phyloP scores from a whole-genome alignment of 441 rosid genomes.

The Dalechampia spathulata region DNA sequence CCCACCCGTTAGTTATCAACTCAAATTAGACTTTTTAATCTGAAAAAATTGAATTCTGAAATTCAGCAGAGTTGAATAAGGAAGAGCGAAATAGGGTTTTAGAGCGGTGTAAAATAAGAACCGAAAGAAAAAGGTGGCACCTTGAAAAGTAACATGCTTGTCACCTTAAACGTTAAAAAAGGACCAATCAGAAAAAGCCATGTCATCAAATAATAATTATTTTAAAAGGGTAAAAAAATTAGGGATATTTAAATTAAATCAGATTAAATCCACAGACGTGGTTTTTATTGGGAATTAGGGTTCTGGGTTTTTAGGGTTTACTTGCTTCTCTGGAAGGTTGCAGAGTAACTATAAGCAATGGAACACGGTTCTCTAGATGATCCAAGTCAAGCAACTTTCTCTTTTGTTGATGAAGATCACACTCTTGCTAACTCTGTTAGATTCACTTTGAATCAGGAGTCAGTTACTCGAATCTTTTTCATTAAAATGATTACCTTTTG shows the following conservation, averaged over 20 bases:
- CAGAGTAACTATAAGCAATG: constrained; percentile 12
- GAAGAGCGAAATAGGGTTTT: constrained; percentile 1
- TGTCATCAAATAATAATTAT: neutral
- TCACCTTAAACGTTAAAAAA: neutral
- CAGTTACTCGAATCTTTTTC: constrained; percentile 19
- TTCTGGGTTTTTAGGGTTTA: neutral
- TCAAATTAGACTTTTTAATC: neutral
- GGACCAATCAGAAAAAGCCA: constrained; percentile 6
- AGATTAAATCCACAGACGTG: neutral
- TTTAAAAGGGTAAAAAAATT: neutral
- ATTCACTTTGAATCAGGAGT: constrained; percentile 91
- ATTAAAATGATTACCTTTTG: neutral
- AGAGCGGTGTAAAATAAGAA: neutral
- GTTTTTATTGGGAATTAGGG: neutral
- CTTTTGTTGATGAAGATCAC: constrained; percentile 72
- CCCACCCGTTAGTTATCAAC: neutral
- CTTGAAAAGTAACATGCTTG: neutral
- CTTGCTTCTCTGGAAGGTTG: too few relatives aligned
- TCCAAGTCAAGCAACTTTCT: constrained; percentile 57
- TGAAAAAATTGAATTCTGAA: neutral
- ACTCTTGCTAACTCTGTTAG: constrained; percentile 82
- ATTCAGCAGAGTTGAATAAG: neutral
- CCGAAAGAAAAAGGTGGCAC: neutral
- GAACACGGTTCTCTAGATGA: constrained; percentile 26
- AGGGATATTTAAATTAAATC: neutral